Percentiles rank a stretch among this genome's conserved stretches.
Conservation (phyloP, 129 eudicot species). For the Centaurea solstitialis region DNA sequence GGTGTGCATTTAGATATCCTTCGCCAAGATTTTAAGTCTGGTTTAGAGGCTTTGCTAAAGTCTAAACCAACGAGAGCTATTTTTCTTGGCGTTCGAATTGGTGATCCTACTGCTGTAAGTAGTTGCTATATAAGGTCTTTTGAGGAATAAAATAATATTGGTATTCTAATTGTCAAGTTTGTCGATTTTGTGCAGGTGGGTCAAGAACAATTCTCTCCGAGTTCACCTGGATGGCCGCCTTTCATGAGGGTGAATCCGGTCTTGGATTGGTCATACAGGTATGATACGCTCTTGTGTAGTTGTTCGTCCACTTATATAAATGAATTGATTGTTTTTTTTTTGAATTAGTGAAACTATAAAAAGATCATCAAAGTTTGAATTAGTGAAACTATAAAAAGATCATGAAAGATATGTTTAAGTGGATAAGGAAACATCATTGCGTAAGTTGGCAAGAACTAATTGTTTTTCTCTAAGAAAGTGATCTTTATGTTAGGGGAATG, state of each 20-base stretch:
- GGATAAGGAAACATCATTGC: background rate
- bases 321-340: background rate
- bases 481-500: background rate
- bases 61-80: conserved; percentile 66
- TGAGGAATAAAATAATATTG: background rate
- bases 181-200: conserved; percentile 56
- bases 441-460: background rate
- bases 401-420: background rate
- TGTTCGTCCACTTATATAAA: background rate
- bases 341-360: no score
- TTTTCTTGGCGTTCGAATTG: conserved; percentile 86
- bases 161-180: background rate
- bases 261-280: conserved; percentile 89
- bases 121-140: background rate
- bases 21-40: conserved; percentile 82
- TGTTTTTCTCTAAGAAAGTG: background rate
- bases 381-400: no score
- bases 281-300: conserved; percentile 23
- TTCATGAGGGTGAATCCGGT: conserved; percentile 94
- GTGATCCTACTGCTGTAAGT: conserved; percentile 89
- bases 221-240: conserved; percentile 92
- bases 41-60: conserved; percentile 72
- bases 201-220: conserved; percentile 86
- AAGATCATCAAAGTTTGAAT: background rate
- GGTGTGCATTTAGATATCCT: conserved; percentile 73